Evolutionary conservation across 2,329 filamentous ascomycete genomes (phyloP).

Genomic region (Volutella citrinella): DNA sequence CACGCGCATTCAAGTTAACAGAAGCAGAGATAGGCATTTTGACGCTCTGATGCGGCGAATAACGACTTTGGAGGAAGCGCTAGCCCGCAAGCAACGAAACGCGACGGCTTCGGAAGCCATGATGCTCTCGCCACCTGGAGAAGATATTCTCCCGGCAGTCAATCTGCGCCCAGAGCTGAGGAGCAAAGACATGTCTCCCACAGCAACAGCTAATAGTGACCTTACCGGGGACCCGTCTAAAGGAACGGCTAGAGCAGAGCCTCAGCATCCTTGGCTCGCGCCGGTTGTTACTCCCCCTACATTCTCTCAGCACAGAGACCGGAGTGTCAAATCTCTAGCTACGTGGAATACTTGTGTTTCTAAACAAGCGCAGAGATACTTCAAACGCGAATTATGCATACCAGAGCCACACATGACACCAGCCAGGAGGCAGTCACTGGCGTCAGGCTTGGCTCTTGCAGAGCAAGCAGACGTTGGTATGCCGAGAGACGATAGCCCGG

Average conservation of each 20-base stretch:
- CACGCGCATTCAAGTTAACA: too few species aligned
- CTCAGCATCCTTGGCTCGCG: too few species aligned
- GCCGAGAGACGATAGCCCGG: not conserved
- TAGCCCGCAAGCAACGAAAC: not conserved
- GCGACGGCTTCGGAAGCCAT: not conserved
- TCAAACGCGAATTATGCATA: slow-evolving; percentile 1
- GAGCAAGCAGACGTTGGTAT: not conserved
- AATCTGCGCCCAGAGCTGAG: too few species aligned
- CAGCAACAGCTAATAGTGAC: too few species aligned
- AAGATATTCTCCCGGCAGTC: too few species aligned
- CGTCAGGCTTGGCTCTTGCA: slow-evolving; percentile 1
- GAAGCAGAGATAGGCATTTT: slow-evolving; percentile 3
- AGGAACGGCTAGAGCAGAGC: too few species aligned
- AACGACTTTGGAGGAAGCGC: slow-evolving; percentile 1
- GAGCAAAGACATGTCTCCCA: too few species aligned
- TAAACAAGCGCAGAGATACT: slow-evolving; percentile 2
- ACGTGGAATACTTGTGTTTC: not conserved
- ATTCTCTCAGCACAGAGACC: too few species aligned
- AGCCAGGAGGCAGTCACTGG: not conserved
- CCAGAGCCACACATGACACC: not conserved
- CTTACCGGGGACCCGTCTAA: too few species aligned
- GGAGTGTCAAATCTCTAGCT: not conserved
- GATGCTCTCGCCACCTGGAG: not conserved
- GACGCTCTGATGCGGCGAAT: slow-evolving; percentile 2
- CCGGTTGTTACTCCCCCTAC: too few species aligned